These are phyloP conservation scores for Penicillium steckii DNA, from an alignment of 495 filamentous ascomycete genomes.

Conservation along the genomic window DNA sequence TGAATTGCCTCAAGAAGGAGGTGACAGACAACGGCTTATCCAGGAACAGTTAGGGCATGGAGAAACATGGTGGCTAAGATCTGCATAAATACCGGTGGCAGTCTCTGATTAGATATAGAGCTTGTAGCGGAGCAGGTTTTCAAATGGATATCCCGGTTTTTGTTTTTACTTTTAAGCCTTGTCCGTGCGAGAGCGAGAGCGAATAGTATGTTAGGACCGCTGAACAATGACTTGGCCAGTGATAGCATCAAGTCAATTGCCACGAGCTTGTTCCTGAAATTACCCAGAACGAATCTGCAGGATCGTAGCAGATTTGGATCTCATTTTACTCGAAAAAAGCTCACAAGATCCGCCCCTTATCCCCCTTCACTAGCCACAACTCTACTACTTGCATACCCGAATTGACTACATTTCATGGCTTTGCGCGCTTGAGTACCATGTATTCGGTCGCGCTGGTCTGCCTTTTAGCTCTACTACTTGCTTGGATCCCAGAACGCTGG, in stretches of 20 bases:
- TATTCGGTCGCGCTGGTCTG: not conserved
- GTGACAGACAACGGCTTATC: slow-evolving; percentile 5
- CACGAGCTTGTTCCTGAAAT: not conserved
- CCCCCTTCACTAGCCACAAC: slow-evolving; percentile 6
- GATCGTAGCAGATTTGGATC: not conserved
- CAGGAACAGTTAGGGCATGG: slow-evolving; percentile 5
- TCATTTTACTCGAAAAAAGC: not conserved
- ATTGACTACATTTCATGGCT: not conserved
- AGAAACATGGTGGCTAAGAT: not conserved
- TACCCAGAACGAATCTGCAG: not conserved
- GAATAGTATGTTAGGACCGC: not conserved
- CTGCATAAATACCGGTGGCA: slow-evolving; percentile 3
- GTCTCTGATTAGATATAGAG: slow-evolving; percentile 7
- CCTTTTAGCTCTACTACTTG: not conserved
- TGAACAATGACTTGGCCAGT: not conserved
- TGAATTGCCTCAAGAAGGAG: slow-evolving; percentile 3
- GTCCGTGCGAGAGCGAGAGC: not conserved
- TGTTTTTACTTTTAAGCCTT: not conserved
- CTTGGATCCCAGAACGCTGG: slow-evolving; percentile 4
- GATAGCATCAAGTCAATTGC: not conserved
- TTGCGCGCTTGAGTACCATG: not conserved
- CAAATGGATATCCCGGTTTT: not conserved
- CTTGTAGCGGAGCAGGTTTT: slow-evolving; percentile 14
- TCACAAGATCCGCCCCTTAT: not conserved
- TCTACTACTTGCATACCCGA: not conserved